Evolutionary conservation across 1,284 basidiomycete species (phyloP), one percentile per base, ranked within the genome.

Genomic region (Veloporphyrellus conicus): DNA sequence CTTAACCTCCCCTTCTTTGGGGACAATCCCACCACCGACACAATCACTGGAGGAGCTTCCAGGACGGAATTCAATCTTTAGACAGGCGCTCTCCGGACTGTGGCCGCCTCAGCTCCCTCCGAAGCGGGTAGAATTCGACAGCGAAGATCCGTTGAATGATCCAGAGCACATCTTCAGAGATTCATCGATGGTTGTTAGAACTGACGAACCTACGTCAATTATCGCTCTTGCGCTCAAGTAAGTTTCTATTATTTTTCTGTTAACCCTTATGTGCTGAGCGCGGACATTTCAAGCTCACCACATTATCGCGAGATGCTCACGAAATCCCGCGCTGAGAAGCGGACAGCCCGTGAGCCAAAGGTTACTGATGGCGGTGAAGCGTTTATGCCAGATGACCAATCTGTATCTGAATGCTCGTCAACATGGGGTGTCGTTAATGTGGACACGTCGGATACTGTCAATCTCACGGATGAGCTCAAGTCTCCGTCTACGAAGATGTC

Each of bases 171-270:
- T 99, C 42, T 98, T 98, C 68, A 81, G 91, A 25, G 95, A 98
- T 63, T 94, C 92, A 14, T 86, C 87, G 1, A 95, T 98, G 78
- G 86, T 98, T 41, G 89, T 99, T 22, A 82, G 96, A 19, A 95
- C 94, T 41, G 94, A 98, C 64, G 96, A 99, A 67, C 96, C 96
- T 3, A 97, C 93, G 0, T 97, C 93, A 9, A 96, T 99, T 59
- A 95, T 99, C 55, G 95, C 96, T 4, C 84, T 98, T 47, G 93
- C 93, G 9, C 73, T 99, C 38, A 92, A 88, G 86, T 93, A 59
- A 58, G 79, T 64, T 29, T 44, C 15, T 36, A 7, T 3, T 29
- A 19, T 27, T 36, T 27, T 36, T 37, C 8, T 29, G 11, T 48
- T 42, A 32, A 31, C 23, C n/a, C 23, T 18, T n/a, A 31, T 28